Base-by-base conservation (phyloP, 371 early-diverging fungal species). In the Actinomucor elegans region DNA sequence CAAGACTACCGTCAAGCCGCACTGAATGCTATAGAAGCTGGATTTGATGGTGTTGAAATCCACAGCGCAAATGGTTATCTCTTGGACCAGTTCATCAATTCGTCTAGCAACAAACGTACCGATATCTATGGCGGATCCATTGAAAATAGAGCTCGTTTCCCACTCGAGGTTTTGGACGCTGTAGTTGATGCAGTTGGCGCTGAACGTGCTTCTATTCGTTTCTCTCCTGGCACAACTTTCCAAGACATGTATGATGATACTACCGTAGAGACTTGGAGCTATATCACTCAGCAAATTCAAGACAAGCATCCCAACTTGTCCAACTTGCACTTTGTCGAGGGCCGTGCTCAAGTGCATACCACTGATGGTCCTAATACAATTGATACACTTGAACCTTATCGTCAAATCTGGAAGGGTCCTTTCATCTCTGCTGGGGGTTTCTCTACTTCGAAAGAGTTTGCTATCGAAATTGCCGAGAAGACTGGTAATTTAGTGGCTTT, bases 41-140 rank as follows among this genome's bases (percentile, higher is more conserved):
- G 80, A 1, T 87, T 88, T 45, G 85, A 89, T 43, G 85, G 78
- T 24, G 64, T 91, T 11, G 86, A 90, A 47, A 70, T 91, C 21
- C 91, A 91, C 61, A 79, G 59, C 46, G 87, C 85, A 1, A 80
- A 88, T 43, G 86, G 87, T 5, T 88, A 85, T 63, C 69, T 89
- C 27, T 29, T 85, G 27, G 71, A 80, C 48, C 80, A 84, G 41
- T 88, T 90, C 31, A 50, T 69, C 31, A 65, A 69, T 41, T 47
- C 55, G 11, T 48, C 40, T 12, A 73, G 83, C 32, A 94, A 94
- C 71, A 57, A 81, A 23, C 52, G 55, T 32, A 59, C 60, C 1
- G 55, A 59, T 21, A 55, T 79, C 26, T 94, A 92, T 58, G 89
- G 86, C 44, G 90, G 91, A 1, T 76, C 83, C 1, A 76, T 85